Conservation (phyloP, 345 rosid genomes). For the Citrus australasica region DNA sequence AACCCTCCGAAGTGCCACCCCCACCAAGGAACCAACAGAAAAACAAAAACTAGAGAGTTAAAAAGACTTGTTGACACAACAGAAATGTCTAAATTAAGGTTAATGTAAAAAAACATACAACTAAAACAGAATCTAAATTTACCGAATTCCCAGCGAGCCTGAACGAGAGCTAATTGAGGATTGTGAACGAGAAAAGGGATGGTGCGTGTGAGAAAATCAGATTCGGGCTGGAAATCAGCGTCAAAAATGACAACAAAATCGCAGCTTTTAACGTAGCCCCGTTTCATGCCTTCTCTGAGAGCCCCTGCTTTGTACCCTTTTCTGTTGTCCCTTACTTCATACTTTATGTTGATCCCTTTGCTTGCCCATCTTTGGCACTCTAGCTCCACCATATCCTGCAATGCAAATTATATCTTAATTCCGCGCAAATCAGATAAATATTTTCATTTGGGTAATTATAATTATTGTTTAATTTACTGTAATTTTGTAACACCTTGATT, state of each 20-base stretch:
- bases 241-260: constrained; percentile 91
- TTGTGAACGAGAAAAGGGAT: constrained; percentile 77
- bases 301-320: constrained; percentile 96
- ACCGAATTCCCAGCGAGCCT: constrained; percentile 99
- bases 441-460: not conserved
- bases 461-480: too few relatives aligned
- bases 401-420: not conserved
- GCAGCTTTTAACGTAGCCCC: constrained; percentile 70
- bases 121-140: not conserved
- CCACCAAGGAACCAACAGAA: not conserved
- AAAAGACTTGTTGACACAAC: not conserved
- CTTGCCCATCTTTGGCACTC: constrained; percentile 96
- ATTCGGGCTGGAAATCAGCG: constrained; percentile 98
- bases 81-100: not conserved
- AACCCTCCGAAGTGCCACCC: not conserved
- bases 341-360: constrained; percentile 89
- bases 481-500: constrained; percentile 50
- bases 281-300: constrained; percentile 90
- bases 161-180: constrained; percentile 77
- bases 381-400: constrained; percentile 75
- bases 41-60: not conserved
- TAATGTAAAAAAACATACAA: not conserved
- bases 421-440: too few relatives aligned
- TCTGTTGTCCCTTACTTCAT: constrained; percentile 79
- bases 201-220: constrained; percentile 85